Evolutionary conservation across 371 early-diverging fungal species (phyloP), one percentile per base, ranked within the genome.

Genomic region (Rhizopus arrhizus): DNA sequence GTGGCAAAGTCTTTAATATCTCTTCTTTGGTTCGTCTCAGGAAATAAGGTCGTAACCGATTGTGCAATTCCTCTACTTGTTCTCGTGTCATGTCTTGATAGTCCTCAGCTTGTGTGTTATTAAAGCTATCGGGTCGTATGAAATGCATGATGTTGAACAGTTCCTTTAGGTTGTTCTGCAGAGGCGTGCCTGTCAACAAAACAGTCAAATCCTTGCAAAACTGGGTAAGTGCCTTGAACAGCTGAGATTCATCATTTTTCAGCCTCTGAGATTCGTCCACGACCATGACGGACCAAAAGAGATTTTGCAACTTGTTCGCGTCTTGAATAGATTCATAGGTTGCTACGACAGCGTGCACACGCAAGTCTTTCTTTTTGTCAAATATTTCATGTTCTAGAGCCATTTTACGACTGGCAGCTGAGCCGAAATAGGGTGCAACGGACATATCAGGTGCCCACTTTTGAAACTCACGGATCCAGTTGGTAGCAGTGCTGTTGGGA

Each of bases 191-290:
- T 5, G 92, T 94, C 53, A 97, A 70, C 12, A 95, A 60, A 3
- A 96, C 72, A 36, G 83, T 84, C 60, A 86, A 82, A 31, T 70
- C 75, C 1, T 78, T 59, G 7, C 76, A 69, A 7, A 92, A 66
- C 22, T 55, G 58, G 5, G 66, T 52, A 22, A 94, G 73, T 16
- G 74, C 75, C 49, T 71, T 68, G 75, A 89, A 93, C 22, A 92
- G 82, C 41, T 84, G 83, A n/a, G 85, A 80, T 46, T 69, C 70
- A 57, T 85, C 82, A 69, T 93, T 94, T 68, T 95, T 96, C 33
- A 95, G 72, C 47, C 94, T 80, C 56, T 95, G 95, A 0, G 93
- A 94, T 72, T 94, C 95, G 68, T 95, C 95, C 2, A 92, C 84
- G 3, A 93, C 73, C 36, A 91, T 45, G 13, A 77, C 79, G 13